These are phyloP conservation scores for Lactarius trivialis DNA, from an alignment of 768 basidiomycete species.

Conservation along the genomic window DNA sequence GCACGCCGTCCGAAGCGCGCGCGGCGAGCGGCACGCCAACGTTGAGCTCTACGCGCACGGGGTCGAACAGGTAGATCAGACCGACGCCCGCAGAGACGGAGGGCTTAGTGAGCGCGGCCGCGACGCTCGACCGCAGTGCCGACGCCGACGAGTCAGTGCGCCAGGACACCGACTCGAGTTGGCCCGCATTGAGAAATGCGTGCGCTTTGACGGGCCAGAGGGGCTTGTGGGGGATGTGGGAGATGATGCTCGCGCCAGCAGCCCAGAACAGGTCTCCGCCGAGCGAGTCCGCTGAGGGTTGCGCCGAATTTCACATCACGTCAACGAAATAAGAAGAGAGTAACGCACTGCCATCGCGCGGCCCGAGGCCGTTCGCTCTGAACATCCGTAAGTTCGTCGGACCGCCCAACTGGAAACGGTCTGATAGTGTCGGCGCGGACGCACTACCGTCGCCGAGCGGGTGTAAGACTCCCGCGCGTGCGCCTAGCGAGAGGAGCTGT, in stretches of 20 bases:
- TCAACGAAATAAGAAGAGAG: neutral
- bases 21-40: slow-evolving; percentile 77
- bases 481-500: slow-evolving; percentile 71
- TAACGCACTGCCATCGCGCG: slow-evolving; percentile 59
- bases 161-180: slow-evolving; percentile 42
- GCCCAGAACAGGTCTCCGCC: slow-evolving; percentile 84
- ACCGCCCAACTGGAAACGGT: slow-evolving; percentile 91
- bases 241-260: slow-evolving; percentile 65
- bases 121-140: slow-evolving; percentile 27
- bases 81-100: slow-evolving; percentile 79
- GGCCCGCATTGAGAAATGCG: slow-evolving; percentile 73
- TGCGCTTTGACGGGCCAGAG: slow-evolving; percentile 87
- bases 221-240: slow-evolving; percentile 61
- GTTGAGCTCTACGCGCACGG: slow-evolving; percentile 82
- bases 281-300: slow-evolving; percentile 68
- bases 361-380: slow-evolving; percentile 68
- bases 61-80: slow-evolving; percentile 75
- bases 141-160: slow-evolving; percentile 35
- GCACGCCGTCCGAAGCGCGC: slow-evolving; percentile 55
- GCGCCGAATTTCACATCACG: neutral
- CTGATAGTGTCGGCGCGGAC: slow-evolving; percentile 55
- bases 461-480: slow-evolving; percentile 64
- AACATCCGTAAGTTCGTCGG: slow-evolving; percentile 81
- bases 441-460: slow-evolving; percentile 36
- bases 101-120: slow-evolving; percentile 42